Evolutionary conservation across 345 rosid genomes (phyloP), one percentile per base, ranked within the genome.

Genomic region (Salix dunnii): DNA sequence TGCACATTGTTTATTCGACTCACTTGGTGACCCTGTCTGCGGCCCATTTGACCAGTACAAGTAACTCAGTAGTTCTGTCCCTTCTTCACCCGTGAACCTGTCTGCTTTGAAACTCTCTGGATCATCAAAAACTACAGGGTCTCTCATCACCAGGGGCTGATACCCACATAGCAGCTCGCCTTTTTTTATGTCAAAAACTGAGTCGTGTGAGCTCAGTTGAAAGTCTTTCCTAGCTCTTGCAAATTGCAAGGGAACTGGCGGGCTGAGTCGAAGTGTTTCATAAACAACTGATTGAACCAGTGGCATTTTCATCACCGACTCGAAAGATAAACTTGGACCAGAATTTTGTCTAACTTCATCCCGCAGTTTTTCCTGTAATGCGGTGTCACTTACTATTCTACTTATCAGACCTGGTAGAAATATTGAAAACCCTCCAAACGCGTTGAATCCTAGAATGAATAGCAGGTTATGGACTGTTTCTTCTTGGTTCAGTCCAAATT

Each of bases 1-100:
- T 2, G 91, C 87, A 78, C 98, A 94, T 74, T 94, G 98, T 74
- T 94, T 94, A 74, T 94, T 94, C 43, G 88, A 69, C 75, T 36
- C 85, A 35, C 53, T 86, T 0, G 97, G 92, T 1, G 91, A 70
- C 64, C 88, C 91, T n/a, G 91, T 89, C 83, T 94, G 97, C 1
- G 95, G 97, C 13, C 98, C 97, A 23, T 92, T 94, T 1, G 97
- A 92, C 98, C 97, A 91, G 70, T 72, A 92, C 66, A 92, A 82
- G 87, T 88, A 87, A 75, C 43, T 71, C 78, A 91, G 86, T 42
- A 92, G 73, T 62, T 83, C 80, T 1, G 55, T 27, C 25, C 95
- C 49, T 46, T 46, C 94, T 31, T 85, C 30, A 17, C 91, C 92
- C 68, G 76, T 40, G 80, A 80, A 94, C 80, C 98, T 83, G 7